These are phyloP conservation scores for Pythium guiyangense DNA, from an alignment of 352 stramenopile species.

Conservation along the genomic window DNA sequence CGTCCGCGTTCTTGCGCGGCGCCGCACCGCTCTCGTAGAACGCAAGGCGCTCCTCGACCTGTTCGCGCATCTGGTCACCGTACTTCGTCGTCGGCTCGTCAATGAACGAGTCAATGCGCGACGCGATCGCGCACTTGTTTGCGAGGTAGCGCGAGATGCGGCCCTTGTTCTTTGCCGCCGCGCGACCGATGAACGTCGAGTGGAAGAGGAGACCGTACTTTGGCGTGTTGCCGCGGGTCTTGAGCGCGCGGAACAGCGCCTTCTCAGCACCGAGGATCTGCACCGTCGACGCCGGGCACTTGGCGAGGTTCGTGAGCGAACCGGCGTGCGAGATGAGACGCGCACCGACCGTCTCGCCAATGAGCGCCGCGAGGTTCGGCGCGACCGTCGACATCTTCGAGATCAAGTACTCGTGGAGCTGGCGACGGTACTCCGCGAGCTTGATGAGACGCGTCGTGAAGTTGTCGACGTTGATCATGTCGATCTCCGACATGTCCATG, in stretches of 20 bases:
- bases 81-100: constrained; percentile 96
- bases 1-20: constrained; percentile 98
- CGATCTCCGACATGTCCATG: constrained; percentile 98
- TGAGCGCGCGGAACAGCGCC: constrained; percentile 99
- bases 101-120: constrained; percentile 98
- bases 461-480: constrained; percentile 99
- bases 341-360: constrained; percentile 98
- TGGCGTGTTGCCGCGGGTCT: constrained; percentile 99
- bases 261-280: constrained; percentile 99
- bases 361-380: constrained; percentile 97
- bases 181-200: constrained; percentile 99
- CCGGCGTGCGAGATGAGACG: constrained; percentile 99
- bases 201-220: constrained; percentile 99
- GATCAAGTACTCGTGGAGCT: constrained; percentile 93
- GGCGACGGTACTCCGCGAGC: constrained; percentile 97
- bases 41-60: constrained; percentile 98
- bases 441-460: constrained; percentile 99
- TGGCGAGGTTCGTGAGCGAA: constrained; percentile 98
- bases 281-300: constrained; percentile 99
- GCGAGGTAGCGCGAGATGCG: constrained; percentile 99
- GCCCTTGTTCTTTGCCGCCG: constrained; percentile 99
- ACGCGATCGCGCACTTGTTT: constrained; percentile 99
- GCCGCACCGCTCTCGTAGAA: constrained; percentile 99
- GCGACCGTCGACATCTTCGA: constrained; percentile 98
- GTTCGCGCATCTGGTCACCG: constrained; percentile 97